Conservation (phyloP, 73 alveolate species). For the Paramecium bursaria region DNA sequence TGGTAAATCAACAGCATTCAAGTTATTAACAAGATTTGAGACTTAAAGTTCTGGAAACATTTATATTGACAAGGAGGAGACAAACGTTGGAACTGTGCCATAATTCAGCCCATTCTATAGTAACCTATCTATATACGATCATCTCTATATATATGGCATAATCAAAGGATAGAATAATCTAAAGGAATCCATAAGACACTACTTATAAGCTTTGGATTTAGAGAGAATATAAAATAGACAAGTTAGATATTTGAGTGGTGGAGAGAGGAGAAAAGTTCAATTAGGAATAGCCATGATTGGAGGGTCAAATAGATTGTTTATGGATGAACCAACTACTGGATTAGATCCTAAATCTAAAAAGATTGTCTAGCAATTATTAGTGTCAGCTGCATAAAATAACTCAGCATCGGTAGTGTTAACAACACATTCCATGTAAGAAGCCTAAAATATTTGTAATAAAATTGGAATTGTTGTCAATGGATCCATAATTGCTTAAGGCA, state of each 20-base stretch:
- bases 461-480: slow-evolving; percentile 89
- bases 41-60: slow-evolving; percentile 20
- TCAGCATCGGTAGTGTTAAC: slow-evolving; percentile 83
- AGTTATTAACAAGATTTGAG: slow-evolving; percentile 71
- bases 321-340: slow-evolving; percentile 83
- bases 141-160: slow-evolving; percentile 62
- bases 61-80: slow-evolving; percentile 16
- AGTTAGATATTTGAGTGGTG: slow-evolving; percentile 80
- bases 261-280: slow-evolving; percentile 83
- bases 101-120: slow-evolving; percentile 62
- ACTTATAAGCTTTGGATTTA: slow-evolving; percentile 76
- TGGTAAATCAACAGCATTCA: slow-evolving; percentile 93
- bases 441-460: slow-evolving; percentile 89
- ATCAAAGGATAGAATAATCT: slow-evolving; percentile 62
- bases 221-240: slow-evolving; percentile 63
- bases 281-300: slow-evolving; percentile 83
- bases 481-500: slow-evolving; percentile 77
- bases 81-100: slow-evolving; percentile 71
- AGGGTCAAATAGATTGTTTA: slow-evolving; percentile 59
- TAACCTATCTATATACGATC: slow-evolving; percentile 66
- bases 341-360: slow-evolving; percentile 75
- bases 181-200: neutral
- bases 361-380: slow-evolving; percentile 58
- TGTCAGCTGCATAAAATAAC: slow-evolving; percentile 13
- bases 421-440: slow-evolving; percentile 97